A percentile compares a stretch with the other conserved stretches of the same genome.
Evolutionary conservation across 2,329 filamentous ascomycete species (phyloP).

Genomic region (Monosporascus sp.): DNA sequence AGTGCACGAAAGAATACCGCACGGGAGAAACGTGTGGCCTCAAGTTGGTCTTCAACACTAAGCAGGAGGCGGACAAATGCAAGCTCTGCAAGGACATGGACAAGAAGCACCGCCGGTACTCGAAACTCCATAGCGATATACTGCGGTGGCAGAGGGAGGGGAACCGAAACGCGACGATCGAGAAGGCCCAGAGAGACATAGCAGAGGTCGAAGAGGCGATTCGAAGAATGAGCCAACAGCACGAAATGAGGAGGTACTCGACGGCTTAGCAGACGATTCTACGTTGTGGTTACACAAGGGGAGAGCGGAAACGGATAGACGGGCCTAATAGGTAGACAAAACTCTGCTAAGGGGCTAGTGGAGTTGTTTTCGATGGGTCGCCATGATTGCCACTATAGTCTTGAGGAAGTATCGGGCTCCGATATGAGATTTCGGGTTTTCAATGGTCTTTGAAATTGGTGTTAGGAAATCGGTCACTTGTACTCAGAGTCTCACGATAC

Average conservation of each 20-base stretch:
- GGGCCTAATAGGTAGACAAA: background rate
- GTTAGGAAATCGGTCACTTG: slow-evolving; percentile 19
- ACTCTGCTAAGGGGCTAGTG: background rate
- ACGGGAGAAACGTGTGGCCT: slow-evolving; percentile 95
- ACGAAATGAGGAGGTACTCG: slow-evolving; percentile 35
- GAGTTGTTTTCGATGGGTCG: background rate
- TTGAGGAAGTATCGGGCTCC: background rate
- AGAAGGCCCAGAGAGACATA: slow-evolving; percentile 67
- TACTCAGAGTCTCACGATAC: slow-evolving; percentile 10
- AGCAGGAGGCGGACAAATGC: slow-evolving; percentile 61
- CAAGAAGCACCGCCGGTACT: slow-evolving; percentile 71
- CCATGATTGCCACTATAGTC: background rate
- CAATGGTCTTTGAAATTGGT: slow-evolving; percentile 10
- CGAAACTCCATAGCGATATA: slow-evolving; percentile 71
- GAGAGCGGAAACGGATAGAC: background rate
- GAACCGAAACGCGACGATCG: slow-evolving; percentile 68
- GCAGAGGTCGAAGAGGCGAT: slow-evolving; percentile 59
- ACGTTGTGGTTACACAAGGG: slow-evolving; percentile 7
- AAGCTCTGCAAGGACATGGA: slow-evolving; percentile 85
- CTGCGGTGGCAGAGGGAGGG: slow-evolving; percentile 73
- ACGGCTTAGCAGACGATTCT: slow-evolving; percentile 22
- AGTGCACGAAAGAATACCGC: slow-evolving; percentile 91
- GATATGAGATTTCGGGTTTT: slow-evolving; percentile 10
- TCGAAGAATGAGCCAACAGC: slow-evolving; percentile 37
- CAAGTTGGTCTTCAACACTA: slow-evolving; percentile 77